A percentile compares a stretch with the other conserved stretches of the same genome.
These are phyloP conservation scores for Elsinoe batatas DNA, from an alignment of 2,329 filamentous ascomycete species.

Conservation along the genomic window DNA sequence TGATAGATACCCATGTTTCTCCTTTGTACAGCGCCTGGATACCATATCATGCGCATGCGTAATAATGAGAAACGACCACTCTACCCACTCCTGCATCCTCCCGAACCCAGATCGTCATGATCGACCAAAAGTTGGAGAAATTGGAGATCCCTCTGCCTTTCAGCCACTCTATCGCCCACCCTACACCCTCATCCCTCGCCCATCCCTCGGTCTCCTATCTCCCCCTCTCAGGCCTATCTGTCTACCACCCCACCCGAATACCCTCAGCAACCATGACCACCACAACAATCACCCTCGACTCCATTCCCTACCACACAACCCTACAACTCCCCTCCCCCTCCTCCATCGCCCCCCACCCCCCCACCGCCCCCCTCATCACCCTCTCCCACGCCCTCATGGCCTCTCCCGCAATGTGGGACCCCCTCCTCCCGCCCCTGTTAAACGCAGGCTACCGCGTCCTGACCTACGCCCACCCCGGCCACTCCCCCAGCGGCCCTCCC, in stretches of 20 bases:
- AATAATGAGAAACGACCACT: neutral
- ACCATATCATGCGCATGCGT: neutral
- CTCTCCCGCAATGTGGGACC: constrained; percentile 22
- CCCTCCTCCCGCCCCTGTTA: constrained; percentile 18
- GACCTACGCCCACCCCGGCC: constrained; percentile 24
- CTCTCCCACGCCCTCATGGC: constrained; percentile 25
- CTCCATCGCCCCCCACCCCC: constrained; percentile 16
- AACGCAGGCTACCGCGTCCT: constrained; percentile 21
- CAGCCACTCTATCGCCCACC: neutral
- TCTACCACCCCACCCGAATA: neutral
- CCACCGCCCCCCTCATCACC: constrained; percentile 16
- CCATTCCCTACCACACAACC: constrained; percentile 21
- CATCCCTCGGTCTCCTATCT: neutral
- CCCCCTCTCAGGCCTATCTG: neutral
- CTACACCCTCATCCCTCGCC: neutral
- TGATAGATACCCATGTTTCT: neutral
- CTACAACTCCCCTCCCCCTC: constrained; percentile 16
- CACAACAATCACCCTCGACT: constrained; percentile 18
- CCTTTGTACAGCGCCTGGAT: neutral
- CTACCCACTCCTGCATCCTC: neutral
- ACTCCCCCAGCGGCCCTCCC: constrained; percentile 20
- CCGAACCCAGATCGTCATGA: neutral
- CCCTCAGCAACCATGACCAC: neutral
- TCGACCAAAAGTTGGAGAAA: neutral
- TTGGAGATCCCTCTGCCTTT: neutral